Base-by-base conservation (phyloP, 2,329 filamentous ascomycete species). In the Colletotrichum gigasporum region DNA sequence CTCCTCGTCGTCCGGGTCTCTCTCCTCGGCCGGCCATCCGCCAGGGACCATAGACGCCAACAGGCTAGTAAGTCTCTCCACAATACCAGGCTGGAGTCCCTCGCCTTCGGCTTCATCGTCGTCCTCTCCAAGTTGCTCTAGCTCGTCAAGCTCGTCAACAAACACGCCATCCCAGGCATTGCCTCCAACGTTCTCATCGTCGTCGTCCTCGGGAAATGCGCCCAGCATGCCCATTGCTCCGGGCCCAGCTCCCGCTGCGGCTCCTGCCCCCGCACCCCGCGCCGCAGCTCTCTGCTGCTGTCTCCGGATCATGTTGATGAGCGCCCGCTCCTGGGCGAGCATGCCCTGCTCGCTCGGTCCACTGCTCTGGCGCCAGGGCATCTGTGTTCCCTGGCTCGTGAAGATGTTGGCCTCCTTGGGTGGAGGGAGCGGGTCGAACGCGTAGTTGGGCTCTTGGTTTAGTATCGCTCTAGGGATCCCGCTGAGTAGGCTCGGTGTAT, bases 371-470 rank as follows among this genome's bases (percentile, higher is more conserved):
- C 48, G 57, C 82, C 82, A 86, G 0, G 82, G 83, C 37, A 79
- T 70, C 54, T 69, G 71, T 62, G 82, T 80, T 26, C 75, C 75
- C 9, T 77, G 70, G 63, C 78, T 73, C 0, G 80, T 82, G 67
- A 87, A 86, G 9, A 84, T 74, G 66, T 88, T 88, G 8, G 83
- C 78, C 14, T 79, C 77, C 35, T 86, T 78, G 0, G 84, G 76
- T 2, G 94, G 94, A 18, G 94, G 93, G 12, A 97, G 79, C 2
- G 93, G 93, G 72, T 97, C 94, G 20, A 93, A 96, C 16, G 92
- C 87, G 67, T 91, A 88, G 70, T 88, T 94, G 2, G 90, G 89
- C 47, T 88, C 82, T 32, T 83, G 80, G 16, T 85, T 82, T 10
- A 93, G 88, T 70, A 93, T 85, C 8, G 80, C 78, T 1, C 83